phyloP scores from a whole-genome alignment of 179 eudicot species.

The Beta macrorhiza region DNA sequence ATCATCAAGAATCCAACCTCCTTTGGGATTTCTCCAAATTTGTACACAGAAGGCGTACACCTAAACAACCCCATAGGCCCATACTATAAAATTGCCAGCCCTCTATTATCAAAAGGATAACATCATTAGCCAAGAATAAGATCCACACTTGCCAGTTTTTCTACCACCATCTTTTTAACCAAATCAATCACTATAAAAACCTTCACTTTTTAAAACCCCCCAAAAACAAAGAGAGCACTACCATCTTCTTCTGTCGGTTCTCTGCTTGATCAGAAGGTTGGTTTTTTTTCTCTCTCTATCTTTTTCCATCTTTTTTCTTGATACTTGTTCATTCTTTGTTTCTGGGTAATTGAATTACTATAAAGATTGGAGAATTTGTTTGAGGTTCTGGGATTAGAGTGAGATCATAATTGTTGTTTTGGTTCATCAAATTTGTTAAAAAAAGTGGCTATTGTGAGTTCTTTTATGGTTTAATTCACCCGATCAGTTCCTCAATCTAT shows the following conservation, averaged over 20 bases:
- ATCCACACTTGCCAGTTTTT: neutral
- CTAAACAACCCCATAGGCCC: too few relatives aligned
- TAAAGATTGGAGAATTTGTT: neutral
- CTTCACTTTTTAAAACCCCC: neutral
- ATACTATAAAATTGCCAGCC: neutral
- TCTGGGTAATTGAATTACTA: neutral
- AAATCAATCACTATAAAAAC: neutral
- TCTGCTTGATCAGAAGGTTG: conserved; percentile 23
- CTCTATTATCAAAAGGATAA: neutral
- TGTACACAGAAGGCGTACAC: neutral
- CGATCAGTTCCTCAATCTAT: neutral
- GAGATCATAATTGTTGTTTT: conserved; percentile 14
- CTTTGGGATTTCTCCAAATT: neutral
- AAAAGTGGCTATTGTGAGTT: neutral
- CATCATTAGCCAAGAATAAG: neutral
- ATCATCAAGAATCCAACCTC: neutral
- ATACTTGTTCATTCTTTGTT: conserved; percentile 1
- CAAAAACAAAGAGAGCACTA: neutral
- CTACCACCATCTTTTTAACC: neutral
- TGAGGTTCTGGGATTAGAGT: neutral
- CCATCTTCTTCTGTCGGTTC: neutral
- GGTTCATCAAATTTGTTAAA: neutral
- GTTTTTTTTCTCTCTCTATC: neutral
- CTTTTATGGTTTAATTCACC: neutral
- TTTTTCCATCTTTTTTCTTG: neutral